Evolutionary conservation across 2,329 filamentous ascomycete species (phyloP), one percentile per base, ranked within the genome.

Genomic region (Aspergillus puulaauensis): DNA sequence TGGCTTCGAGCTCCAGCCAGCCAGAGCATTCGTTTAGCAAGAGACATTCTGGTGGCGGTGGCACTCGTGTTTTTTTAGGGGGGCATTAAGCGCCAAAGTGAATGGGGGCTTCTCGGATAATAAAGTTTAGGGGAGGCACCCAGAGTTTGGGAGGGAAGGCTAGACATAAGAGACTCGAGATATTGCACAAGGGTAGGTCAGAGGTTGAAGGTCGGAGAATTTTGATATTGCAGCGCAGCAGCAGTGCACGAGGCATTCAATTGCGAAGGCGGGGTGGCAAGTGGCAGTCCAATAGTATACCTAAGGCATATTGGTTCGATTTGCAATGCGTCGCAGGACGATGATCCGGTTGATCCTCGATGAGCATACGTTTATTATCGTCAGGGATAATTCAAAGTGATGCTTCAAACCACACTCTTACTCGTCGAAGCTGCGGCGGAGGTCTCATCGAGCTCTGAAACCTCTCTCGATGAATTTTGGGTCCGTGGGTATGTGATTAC

Each of bases 251-350:
- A 52, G 24, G 33, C 35, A 40, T 54, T 35, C 35, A 19, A 37
- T 17, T 27, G 19, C n/a, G 24, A 45, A 14, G 45, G 49, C 37
- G 35, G 19, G 40, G 49, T 57, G 55, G 55, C 43, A 19, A 57
- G 40, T 48, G 5, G 43, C 15, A 24, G 23, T 31, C 55, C 49
- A 48, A 53, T 41, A 27, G 41, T 44, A 39, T 21, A 21, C 21
- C 21, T 21, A 23, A 14, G 17, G 23, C 19, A 45, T 46, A 23
- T 39, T 54, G 51, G 51, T 11, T 54, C 17, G 51, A 58, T 58
- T 58, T 54, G 50, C 56, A 54, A 58, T 58, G 51, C 46, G 24
- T 37, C 31, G 52, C 39, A 46, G 17, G 39, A 40, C 27, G 45
- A 24, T 52, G 31, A 44, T 37, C 53, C 53, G 37, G 45, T 41